A percentile compares a stretch with the other conserved stretches of the same genome.
Evolutionary conservation across 352 stramenopile species (phyloP).

Genomic region (Pythium diclinum): DNA sequence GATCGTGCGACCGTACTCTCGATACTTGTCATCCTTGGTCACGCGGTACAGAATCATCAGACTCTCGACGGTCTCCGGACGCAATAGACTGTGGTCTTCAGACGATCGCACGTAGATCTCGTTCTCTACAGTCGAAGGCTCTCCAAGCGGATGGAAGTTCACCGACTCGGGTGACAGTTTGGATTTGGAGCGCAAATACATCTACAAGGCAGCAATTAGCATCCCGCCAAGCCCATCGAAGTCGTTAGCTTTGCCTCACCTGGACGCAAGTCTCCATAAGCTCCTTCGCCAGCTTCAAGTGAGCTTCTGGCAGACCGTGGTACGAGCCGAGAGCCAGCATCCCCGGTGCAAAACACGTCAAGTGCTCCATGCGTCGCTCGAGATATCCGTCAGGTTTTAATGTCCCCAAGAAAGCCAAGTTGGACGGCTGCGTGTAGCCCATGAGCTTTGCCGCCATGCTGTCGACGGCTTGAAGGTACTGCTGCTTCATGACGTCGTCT

Average conservation of each 20-base stretch:
- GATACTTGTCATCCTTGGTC: slow-evolving; percentile 78
- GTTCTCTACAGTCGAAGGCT: not conserved
- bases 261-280: slow-evolving; percentile 71
- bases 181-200: slow-evolving; percentile 63
- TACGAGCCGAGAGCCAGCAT: slow-evolving; percentile 67
- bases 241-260: slow-evolving; percentile 20
- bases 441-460: slow-evolving; percentile 45
- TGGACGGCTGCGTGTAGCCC: slow-evolving; percentile 33
- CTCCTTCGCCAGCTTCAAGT: slow-evolving; percentile 68
- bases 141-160: slow-evolving; percentile 32
- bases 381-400: slow-evolving; percentile 25
- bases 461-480: slow-evolving; percentile 51
- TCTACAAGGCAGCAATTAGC: slow-evolving; percentile 27
- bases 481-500: slow-evolving; percentile 37
- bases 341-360: slow-evolving; percentile 86
- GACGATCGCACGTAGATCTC: slow-evolving; percentile 36
- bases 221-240: no score
- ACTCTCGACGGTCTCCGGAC: slow-evolving; percentile 87
- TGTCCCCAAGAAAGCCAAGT: slow-evolving; percentile 45
- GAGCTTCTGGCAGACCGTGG: slow-evolving; percentile 45
- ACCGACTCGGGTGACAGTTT: slow-evolving; percentile 74
- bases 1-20: slow-evolving; percentile 72
- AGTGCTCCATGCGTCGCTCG: slow-evolving; percentile 68
- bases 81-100: slow-evolving; percentile 71
- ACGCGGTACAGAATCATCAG: slow-evolving; percentile 87